phyloP scores from a whole-genome alignment of 2,329 filamentous ascomycete genomes.

The Exutisphaerella laricina region DNA sequence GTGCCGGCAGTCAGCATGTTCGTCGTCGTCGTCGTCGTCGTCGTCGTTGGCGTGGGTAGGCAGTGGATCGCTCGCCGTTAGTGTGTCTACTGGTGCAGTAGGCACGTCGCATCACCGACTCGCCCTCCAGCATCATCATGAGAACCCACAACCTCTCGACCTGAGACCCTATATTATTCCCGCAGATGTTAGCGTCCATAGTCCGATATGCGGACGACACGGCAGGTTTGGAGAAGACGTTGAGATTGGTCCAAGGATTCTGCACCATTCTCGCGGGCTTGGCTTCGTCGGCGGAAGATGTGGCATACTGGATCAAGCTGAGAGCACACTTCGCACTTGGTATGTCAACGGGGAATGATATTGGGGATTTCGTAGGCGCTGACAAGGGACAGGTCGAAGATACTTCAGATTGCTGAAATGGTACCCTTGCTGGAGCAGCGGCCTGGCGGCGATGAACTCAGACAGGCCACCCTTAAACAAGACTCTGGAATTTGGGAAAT shows the following conservation, averaged over 20 bases:
- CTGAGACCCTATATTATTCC: neutral
- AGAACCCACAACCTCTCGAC: neutral
- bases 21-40: too few relatives aligned
- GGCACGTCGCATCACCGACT: too few relatives aligned
- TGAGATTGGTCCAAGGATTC: conserved; percentile 52
- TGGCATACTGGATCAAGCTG: conserved; percentile 35
- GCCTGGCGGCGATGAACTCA: conserved; percentile 12
- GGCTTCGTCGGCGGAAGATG: conserved; percentile 29
- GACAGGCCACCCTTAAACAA: conserved; percentile 30
- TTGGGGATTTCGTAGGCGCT: too few relatives aligned
- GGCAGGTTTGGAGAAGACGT: conserved; percentile 57
- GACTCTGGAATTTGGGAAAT: conserved; percentile 52
- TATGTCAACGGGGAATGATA: too few relatives aligned
- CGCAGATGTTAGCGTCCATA: conserved; percentile 13
- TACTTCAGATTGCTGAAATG: conserved; percentile 64
- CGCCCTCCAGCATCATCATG: neutral
- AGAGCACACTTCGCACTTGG: conserved; percentile 41
- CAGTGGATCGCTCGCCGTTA: conserved; percentile 1
- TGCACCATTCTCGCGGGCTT: conserved; percentile 34
- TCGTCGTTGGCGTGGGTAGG: too few relatives aligned
- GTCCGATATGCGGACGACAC: conserved; percentile 19
- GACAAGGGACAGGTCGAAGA: conserved; percentile 49
- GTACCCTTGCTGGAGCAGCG: conserved; percentile 19
- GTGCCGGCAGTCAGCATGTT: too few relatives aligned
- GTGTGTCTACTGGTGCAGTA: too few relatives aligned